Evolutionary conservation across 495 filamentous ascomycete species (phyloP).

Genomic region (Penicillium chermesinum): DNA sequence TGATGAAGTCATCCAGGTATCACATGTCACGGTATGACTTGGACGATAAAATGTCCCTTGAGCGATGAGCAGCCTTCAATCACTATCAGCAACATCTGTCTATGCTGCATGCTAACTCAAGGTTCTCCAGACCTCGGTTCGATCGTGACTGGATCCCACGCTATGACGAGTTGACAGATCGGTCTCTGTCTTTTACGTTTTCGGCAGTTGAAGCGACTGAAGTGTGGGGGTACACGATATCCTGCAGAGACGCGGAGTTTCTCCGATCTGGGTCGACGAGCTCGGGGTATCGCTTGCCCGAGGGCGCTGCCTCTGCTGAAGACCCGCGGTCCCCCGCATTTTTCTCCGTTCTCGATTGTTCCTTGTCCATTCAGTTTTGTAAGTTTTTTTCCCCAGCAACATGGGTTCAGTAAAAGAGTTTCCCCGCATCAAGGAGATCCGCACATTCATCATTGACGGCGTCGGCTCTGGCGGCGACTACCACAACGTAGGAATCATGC

Average conservation of each 20-base stretch:
- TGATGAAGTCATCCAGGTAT: too few relatives aligned
- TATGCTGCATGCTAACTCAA: too few relatives aligned
- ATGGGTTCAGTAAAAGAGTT: slow-evolving; percentile 37
- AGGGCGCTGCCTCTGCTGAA: slow-evolving; percentile 15
- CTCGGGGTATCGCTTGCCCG: slow-evolving; percentile 35
- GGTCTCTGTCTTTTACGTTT: too few relatives aligned
- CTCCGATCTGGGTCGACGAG: slow-evolving; percentile 4
- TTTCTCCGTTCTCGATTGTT: slow-evolving; percentile 1
- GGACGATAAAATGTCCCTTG: too few relatives aligned
- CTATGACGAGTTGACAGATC: too few relatives aligned
- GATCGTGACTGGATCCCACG: too few relatives aligned
- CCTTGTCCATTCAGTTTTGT: background rate
- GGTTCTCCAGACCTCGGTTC: too few relatives aligned
- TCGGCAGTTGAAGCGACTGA: too few relatives aligned
- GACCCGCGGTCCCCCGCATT: slow-evolving; percentile 12
- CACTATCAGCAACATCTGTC: too few relatives aligned
- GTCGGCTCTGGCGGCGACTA: slow-evolving; percentile 90
- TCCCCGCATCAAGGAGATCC: slow-evolving; percentile 66
- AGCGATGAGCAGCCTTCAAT: too few relatives aligned
- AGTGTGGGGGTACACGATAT: too few relatives aligned
- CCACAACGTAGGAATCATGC: slow-evolving; percentile 61
- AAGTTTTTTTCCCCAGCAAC: background rate
- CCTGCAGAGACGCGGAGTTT: background rate
- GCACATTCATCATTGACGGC: slow-evolving; percentile 77
- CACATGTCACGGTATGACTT: too few relatives aligned